phyloP scores from a whole-genome alignment of 371 early-diverging fungal genomes.

The Mucor indicus region DNA sequence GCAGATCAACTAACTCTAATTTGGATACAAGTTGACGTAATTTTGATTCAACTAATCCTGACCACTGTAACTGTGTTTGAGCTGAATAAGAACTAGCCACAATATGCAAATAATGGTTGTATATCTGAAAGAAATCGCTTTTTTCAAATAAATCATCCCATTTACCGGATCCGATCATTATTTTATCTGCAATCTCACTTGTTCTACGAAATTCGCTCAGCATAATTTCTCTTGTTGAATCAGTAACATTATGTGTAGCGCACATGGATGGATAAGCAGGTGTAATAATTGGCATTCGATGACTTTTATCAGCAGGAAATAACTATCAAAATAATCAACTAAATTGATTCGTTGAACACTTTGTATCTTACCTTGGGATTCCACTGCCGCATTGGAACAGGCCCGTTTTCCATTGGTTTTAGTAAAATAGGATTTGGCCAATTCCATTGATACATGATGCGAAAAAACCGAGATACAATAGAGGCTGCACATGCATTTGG shows the following conservation, averaged over 20 bases:
- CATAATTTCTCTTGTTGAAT: conserved; percentile 87
- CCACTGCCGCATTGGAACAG: conserved; percentile 95
- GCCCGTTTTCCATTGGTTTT: conserved; percentile 92
- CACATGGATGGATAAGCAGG: conserved; percentile 99
- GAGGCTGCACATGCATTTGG: conserved; percentile 93
- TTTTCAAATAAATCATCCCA: conserved; percentile 78
- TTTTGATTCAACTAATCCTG: conserved; percentile 77
- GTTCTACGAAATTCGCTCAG: conserved; percentile 82
- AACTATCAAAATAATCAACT: conserved; percentile 30
- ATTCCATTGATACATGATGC: conserved; percentile 88
- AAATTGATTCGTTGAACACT: not conserved
- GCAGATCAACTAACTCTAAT: conserved; percentile 76
- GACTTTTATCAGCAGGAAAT: conserved; percentile 86
- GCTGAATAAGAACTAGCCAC: conserved; percentile 73
- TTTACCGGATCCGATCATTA: conserved; percentile 65
- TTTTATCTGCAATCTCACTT: conserved; percentile 67
- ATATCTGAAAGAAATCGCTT: conserved; percentile 88
- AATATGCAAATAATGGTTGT: conserved; percentile 92
- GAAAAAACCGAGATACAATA: conserved; percentile 92
- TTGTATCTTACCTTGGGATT: conserved; percentile 77
- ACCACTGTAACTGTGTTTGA: conserved; percentile 74
- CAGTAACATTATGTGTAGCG: conserved; percentile 98
- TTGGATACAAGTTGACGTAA: conserved; percentile 85
- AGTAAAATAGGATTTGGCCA: conserved; percentile 99
- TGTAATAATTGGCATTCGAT: conserved; percentile 99